phyloP scores from a whole-genome alignment of 805 yeast species.

The Yarrowia bubula region DNA sequence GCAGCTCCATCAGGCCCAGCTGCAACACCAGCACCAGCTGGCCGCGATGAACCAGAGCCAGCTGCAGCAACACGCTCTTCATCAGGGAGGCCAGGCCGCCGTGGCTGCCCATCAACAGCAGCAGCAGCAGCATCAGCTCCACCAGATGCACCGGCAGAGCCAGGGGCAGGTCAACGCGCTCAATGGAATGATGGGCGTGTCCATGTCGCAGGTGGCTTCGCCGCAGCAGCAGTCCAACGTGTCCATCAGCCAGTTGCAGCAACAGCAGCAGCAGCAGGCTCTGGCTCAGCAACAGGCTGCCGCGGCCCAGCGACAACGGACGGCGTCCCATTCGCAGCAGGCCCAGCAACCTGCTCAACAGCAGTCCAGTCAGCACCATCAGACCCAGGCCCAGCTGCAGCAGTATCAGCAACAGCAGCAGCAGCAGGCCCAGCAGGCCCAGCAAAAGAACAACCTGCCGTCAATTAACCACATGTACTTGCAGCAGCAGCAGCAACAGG shows the following conservation, averaged over 20 bases:
- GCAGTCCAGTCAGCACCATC: not conserved
- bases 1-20: conserved; percentile 1
- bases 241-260: conserved; percentile 9
- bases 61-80: conserved; percentile 6
- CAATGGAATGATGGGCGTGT: conserved; percentile 16
- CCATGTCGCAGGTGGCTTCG: conserved; percentile 16
- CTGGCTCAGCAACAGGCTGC: conserved; percentile 30
- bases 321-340: not conserved
- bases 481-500: conserved; percentile 17
- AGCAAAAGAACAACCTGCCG: conserved; percentile 22
- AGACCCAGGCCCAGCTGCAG: conserved; percentile 2
- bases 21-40: not conserved
- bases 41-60: not conserved
- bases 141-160: conserved; percentile 2
- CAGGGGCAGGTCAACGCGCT: not conserved
- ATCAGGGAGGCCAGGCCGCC: not conserved
- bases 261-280: conserved; percentile 29
- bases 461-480: not conserved
- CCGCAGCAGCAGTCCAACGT: conserved; percentile 7
- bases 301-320: not conserved
- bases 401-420: conserved; percentile 25
- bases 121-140: conserved; percentile 18
- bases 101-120: conserved; percentile 1
- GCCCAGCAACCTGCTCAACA: not conserved
- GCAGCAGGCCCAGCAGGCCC: conserved; percentile 19